Conservation (phyloP, 257 asterid genomes). For the Solanum neorickii region DNA sequence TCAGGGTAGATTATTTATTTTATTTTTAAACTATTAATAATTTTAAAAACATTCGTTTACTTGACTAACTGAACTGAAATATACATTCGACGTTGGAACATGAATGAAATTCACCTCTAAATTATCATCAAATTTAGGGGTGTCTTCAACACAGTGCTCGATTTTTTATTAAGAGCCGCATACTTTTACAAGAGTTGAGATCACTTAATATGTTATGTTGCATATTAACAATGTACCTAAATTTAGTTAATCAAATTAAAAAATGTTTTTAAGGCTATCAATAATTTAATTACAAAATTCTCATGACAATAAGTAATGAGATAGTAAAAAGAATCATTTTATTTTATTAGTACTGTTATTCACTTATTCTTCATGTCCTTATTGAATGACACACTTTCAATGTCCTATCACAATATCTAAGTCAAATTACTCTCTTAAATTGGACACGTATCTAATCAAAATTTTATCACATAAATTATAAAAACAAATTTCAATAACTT, state of each 20-base stretch:
- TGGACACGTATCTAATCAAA: background rate
- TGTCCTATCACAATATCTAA: background rate
- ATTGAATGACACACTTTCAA: background rate
- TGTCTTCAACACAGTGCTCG: too few species aligned
- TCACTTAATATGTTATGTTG: too few species aligned
- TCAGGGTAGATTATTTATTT: background rate
- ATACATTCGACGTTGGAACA: too few species aligned
- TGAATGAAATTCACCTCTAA: too few species aligned
- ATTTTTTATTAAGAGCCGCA: background rate
- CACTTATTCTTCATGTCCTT: background rate
- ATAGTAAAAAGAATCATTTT: background rate
- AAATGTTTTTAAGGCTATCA: accelerated
- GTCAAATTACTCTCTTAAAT: background rate
- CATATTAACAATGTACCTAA: too few species aligned
- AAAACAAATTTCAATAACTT: too few species aligned
- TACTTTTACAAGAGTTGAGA: too few species aligned
- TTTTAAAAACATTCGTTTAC: accelerated
- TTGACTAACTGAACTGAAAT: too few species aligned
- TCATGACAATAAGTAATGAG: background rate
- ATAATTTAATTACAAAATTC: too few species aligned
- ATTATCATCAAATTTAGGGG: too few species aligned
- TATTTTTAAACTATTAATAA: accelerated
- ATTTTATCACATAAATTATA: background rate
- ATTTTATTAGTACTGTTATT: background rate
- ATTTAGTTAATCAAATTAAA: accelerated